A percentile compares a stretch with the other conserved stretches of the same genome.
Evolutionary conservation across 805 yeast genomes (phyloP).

Genomic region (Priceomyces castillae): DNA sequence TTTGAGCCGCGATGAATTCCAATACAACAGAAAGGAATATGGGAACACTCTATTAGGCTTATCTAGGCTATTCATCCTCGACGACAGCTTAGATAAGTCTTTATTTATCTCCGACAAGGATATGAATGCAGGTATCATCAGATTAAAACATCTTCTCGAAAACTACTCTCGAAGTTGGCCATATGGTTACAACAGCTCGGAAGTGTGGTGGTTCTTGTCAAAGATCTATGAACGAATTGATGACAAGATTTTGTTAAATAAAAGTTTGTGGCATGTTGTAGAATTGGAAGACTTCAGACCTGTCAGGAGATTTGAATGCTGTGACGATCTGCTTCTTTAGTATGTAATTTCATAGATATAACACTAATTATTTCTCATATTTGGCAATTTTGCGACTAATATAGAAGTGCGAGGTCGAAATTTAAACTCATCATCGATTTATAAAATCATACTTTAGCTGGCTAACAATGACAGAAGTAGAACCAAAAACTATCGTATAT

Average conservation of each 20-base stretch:
- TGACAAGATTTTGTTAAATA: slow-evolving; percentile 46
- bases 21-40: slow-evolving; percentile 34
- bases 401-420: background rate
- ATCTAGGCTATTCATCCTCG: slow-evolving; percentile 47
- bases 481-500: slow-evolving; percentile 48
- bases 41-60: slow-evolving; percentile 55
- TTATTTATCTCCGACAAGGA: slow-evolving; percentile 57
- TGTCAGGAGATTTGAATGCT: slow-evolving; percentile 39
- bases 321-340: slow-evolving; percentile 18
- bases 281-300: slow-evolving; percentile 62
- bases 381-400: background rate
- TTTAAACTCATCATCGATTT: background rate
- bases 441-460: background rate
- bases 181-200: slow-evolving; percentile 42
- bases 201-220: slow-evolving; percentile 69
- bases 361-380: background rate
- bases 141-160: slow-evolving; percentile 49
- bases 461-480: slow-evolving; percentile 26
- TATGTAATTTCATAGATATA: background rate
- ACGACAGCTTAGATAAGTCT: slow-evolving; percentile 29
- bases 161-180: slow-evolving; percentile 37
- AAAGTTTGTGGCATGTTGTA: slow-evolving; percentile 60
- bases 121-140: slow-evolving; percentile 56
- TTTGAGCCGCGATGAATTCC: slow-evolving; percentile 25
- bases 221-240: slow-evolving; percentile 58